Evolutionary conservation across 495 filamentous ascomycete species (phyloP), one percentile per base, ranked within the genome.

Genomic region (Hypoxylon fragiforme): DNA sequence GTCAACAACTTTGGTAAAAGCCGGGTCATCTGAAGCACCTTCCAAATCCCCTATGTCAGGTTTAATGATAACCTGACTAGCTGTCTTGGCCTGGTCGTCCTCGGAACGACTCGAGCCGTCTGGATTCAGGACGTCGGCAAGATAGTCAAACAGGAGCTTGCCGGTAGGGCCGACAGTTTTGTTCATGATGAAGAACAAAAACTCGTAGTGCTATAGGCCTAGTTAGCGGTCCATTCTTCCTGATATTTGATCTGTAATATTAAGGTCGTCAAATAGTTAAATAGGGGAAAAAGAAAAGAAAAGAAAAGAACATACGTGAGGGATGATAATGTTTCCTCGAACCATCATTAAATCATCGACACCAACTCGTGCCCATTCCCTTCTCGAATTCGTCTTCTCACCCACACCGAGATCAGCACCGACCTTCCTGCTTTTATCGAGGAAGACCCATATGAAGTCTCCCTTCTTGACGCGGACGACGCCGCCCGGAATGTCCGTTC

Each of bases 261-360:
- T 3, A 8, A 3, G 5, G 31, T 37, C 35, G 35, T 5, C 13
- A 38, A n/a, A n/a, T n/a, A n/a, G n/a, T n/a, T n/a, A n/a, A n/a
- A n/a, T n/a, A n/a, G n/a, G n/a, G n/a, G n/a, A n/a, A n/a, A n/a
- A n/a, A n/a, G n/a, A 30, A 32, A 44, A 2, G 40, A 16, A 30
- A 6, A 18, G 3, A 35, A 22, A 24, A n/a, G n/a, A 24, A 83
- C 87, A 77, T 75, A 95, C 91, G 77, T 97, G 94, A 39, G 94
- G 94, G 41, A 98, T 85, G 54, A 98, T 96, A 18, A 98, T 75
- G 57, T 92, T 90, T 2, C 90, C 91, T 62, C 91, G 81, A 12
- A 98, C 94, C 37, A 97, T 76, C 83, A 98, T 89, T 63, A 98
- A 71, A 75, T 98, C 94, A 70, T 98, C 94, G n/a, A 97, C 92